Base-by-base conservation (phyloP, 306 rosid genomes). In the Argentina anserina region DNA sequence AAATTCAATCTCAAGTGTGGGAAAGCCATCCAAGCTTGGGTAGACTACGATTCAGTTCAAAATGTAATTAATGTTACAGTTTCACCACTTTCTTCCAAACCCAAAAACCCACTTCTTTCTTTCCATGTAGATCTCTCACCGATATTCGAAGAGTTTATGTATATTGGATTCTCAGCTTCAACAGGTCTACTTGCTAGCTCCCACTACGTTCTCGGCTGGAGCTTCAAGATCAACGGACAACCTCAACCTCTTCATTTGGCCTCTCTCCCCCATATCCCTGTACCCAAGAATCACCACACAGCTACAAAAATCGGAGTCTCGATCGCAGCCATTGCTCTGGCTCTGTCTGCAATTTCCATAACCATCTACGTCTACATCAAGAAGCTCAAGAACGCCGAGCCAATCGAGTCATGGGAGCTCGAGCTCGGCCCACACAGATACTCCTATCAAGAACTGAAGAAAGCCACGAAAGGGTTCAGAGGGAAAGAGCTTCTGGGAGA, bases 161-260 rank as follows among this genome's bases (percentile, higher is more conserved):
- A 81, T 52, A 92, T 90, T 71, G 97, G 97, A 20, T 92, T 92
- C 75, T 92, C 97, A 28, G 92, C 96, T 28, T 90, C 97, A 5
- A 92, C 96, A 3, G 97, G 96, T 52, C 78, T 90, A 69, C 96
- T 92, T 40, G 97, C 97, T 15, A 92, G 97, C 75, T 92, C 96
- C n/a, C 96, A 92, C 75, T 90, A 85, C 70, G 10, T 92, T 3
- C 69, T 88, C 74, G 97, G 97, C n/a, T 92, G 96, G 97, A 92
- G 97, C 85, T 92, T 92, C 43, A 86, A 79, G 69, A 76, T 90
- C 41, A 85, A 84, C 41, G 96, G 92, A 18, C 79, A 82, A 45
- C 77, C 97, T 49, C 84, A 73, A 23, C 66, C 80, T 9, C 87
- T 92, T 64, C 83, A 84, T 79, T 81, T 90, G n/a, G 61, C 84